These are phyloP conservation scores for Mortierella sp. DNA, from an alignment of 371 early-diverging fungal species.

Conservation along the genomic window DNA sequence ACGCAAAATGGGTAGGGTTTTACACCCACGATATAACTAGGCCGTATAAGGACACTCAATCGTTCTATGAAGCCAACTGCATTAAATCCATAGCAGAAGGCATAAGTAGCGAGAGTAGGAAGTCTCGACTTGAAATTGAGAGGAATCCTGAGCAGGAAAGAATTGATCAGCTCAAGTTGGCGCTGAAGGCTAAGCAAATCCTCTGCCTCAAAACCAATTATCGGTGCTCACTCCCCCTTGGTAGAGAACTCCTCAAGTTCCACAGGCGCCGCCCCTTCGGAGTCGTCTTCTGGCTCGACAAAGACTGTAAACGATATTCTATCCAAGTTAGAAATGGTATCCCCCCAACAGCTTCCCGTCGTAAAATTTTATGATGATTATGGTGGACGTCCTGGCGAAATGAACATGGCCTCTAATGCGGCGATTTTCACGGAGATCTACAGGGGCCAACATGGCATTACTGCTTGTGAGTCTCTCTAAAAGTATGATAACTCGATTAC, in stretches of 20 bases:
- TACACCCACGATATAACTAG: slow-evolving; percentile 16
- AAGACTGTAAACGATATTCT: slow-evolving; percentile 25
- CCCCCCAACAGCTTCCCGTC: slow-evolving; percentile 18
- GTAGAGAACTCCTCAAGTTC: background rate
- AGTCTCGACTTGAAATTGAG: slow-evolving; percentile 15
- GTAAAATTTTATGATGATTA: slow-evolving; percentile 32
- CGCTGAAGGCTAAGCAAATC: slow-evolving; percentile 8
- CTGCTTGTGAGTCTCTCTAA: slow-evolving; percentile 16
- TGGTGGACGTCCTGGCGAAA: slow-evolving; percentile 16
- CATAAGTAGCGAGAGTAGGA: background rate
- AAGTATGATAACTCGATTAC: no score
- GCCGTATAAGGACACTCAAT: slow-evolving; percentile 11
- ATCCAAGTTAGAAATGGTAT: slow-evolving; percentile 16
- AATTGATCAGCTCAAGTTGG: slow-evolving; percentile 7
- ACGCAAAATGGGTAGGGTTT: slow-evolving; percentile 21
- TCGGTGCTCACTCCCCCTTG: background rate
- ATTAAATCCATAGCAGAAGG: slow-evolving; percentile 9
- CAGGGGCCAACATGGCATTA: slow-evolving; percentile 27
- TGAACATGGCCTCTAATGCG: background rate
- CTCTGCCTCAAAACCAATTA: background rate
- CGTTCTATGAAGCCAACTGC: slow-evolving; percentile 26
- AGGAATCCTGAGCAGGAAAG: slow-evolving; percentile 13
- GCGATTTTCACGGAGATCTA: slow-evolving; percentile 10
- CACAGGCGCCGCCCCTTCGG: background rate
- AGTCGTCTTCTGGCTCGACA: background rate